Percentiles rank a stretch among this genome's conserved stretches.
Conservation (phyloP, 176 grass and related monocot species). For the Elaeis guineensis region DNA sequence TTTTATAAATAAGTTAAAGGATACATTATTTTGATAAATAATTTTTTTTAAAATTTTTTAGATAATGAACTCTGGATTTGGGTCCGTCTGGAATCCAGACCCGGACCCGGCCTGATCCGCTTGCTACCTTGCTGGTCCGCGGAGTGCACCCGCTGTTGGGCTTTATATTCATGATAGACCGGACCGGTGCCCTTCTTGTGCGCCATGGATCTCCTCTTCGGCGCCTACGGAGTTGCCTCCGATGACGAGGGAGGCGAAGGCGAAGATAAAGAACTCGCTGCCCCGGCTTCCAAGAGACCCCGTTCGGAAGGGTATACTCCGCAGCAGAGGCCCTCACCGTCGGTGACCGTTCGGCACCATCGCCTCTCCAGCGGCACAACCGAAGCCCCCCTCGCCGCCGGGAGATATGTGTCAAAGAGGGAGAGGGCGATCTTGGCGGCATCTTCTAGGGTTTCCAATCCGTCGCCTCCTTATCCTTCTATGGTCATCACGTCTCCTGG, state of each 20-base stretch:
- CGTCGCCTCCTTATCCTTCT: background rate
- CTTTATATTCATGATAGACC: too few relatives aligned
- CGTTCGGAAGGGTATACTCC: constrained; percentile 10
- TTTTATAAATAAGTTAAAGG: too few relatives aligned
- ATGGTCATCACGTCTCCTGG: constrained; percentile 6
- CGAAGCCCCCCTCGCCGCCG: constrained; percentile 13
- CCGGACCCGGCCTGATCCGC: too few relatives aligned
- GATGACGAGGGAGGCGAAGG: constrained; percentile 17
- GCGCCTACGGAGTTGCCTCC: constrained; percentile 39
- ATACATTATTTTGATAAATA: too few relatives aligned
- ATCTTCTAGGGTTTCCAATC: constrained; percentile 6
- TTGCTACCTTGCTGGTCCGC: too few relatives aligned
- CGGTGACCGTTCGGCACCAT: background rate
- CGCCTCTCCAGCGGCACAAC: background rate
- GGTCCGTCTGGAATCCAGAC: too few relatives aligned
- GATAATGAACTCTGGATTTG: too few relatives aligned
- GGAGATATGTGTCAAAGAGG: constrained; percentile 83
- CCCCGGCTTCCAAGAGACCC: constrained; percentile 21
- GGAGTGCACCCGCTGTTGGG: too few relatives aligned
- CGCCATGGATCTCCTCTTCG: constrained; percentile 58
- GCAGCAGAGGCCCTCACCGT: background rate
- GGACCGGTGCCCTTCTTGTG: background rate
- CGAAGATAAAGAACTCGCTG: background rate
- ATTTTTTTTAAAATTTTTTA: too few relatives aligned
- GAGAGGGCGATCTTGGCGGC: constrained; percentile 37